Evolutionary conservation across 768 basidiomycete genomes (phyloP).

Genomic region (Phanerochaete carnosa): DNA sequence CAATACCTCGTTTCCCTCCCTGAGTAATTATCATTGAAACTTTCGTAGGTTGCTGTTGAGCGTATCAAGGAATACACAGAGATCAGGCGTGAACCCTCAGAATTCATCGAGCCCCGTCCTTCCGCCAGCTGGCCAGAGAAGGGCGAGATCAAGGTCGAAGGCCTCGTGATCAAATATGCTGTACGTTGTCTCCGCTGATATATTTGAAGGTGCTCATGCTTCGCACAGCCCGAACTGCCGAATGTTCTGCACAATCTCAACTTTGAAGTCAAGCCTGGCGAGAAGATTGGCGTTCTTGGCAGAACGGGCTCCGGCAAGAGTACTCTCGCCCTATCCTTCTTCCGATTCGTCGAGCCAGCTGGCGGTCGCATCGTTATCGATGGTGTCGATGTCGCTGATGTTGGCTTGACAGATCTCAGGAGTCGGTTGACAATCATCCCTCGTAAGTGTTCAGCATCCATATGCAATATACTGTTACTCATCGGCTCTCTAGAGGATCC

Average conservation of each 20-base stretch:
- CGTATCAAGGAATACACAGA: conserved; percentile 92
- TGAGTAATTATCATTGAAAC: neutral
- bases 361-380: conserved; percentile 75
- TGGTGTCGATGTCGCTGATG: conserved; percentile 71
- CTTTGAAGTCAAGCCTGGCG: conserved; percentile 69
- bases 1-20: neutral
- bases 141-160: conserved; percentile 68
- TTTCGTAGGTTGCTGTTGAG: conserved; percentile 69
- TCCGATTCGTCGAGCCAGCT: conserved; percentile 87
- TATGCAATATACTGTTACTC: neutral
- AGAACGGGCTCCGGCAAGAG: conserved; percentile 72
- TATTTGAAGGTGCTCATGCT: conserved; percentile 5
- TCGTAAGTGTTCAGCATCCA: conserved; percentile 38
- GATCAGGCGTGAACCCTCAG: conserved; percentile 70
- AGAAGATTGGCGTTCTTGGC: conserved; percentile 79
- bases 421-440: conserved; percentile 75
- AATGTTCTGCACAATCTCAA: conserved; percentile 78
- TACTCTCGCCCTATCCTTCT: conserved; percentile 80
- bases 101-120: conserved; percentile 86
- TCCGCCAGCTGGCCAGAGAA: conserved; percentile 72
- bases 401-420: conserved; percentile 81
- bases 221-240: conserved; percentile 73
- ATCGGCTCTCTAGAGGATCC: conserved; percentile 66
- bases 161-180: conserved; percentile 75
- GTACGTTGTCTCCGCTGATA: conserved; percentile 39